Evolutionary conservation across 169 alveolate species (phyloP).

Genomic region (Besnoitia besnoiti): DNA sequence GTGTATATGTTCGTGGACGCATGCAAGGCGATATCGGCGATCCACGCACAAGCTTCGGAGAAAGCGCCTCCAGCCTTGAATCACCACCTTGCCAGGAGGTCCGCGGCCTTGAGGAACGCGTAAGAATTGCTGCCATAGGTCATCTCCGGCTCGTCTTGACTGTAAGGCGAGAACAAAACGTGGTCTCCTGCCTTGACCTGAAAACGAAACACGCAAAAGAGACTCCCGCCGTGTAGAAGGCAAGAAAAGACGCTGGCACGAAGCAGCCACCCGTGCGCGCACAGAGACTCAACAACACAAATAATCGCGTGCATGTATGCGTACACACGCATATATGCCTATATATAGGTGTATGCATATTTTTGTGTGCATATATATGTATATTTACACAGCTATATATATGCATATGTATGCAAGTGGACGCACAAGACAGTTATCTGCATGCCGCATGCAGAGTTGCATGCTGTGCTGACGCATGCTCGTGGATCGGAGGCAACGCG

Average conservation of each 20-base stretch:
- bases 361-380: not conserved
- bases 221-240: not conserved
- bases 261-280: not conserved
- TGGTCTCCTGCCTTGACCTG: slow-evolving; percentile 39
- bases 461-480: too few relatives aligned
- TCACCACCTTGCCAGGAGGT: slow-evolving; percentile 52
- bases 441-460: too few relatives aligned
- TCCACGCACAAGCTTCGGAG: not conserved
- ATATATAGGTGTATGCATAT: not conserved
- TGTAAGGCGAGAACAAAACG: slow-evolving; percentile 42
- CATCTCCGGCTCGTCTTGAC: slow-evolving; percentile 53
- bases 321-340: not conserved
- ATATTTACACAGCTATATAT: not conserved
- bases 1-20: not conserved
- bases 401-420: too few relatives aligned
- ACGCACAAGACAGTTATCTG: too few relatives aligned
- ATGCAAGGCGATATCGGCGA: not conserved
- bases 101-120: slow-evolving; percentile 53
- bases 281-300: not conserved
- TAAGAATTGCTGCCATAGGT: slow-evolving; percentile 29
- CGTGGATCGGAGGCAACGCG: too few relatives aligned
- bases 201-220: not conserved
- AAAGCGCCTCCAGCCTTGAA: not conserved
- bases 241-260: too few relatives aligned
- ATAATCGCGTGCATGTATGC: not conserved